phyloP scores from a whole-genome alignment of 2,329 filamentous ascomycete species.

The Didymella pomorum region DNA sequence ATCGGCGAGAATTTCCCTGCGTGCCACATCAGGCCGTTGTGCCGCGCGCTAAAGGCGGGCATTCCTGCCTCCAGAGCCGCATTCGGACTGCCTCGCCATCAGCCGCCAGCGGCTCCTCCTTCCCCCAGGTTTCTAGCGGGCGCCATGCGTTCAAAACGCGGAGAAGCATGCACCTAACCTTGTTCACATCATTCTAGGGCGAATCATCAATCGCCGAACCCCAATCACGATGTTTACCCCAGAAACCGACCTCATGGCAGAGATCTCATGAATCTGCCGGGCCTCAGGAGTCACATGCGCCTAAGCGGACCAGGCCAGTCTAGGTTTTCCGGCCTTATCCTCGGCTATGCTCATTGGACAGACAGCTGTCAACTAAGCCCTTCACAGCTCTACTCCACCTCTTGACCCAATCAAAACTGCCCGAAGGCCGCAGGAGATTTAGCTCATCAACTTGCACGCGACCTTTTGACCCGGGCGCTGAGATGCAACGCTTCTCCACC shows the following conservation, averaged over 20 bases:
- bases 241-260: slow-evolving; percentile 15
- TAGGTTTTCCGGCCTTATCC: slow-evolving; percentile 6
- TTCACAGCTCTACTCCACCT: slow-evolving; percentile 6
- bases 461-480: slow-evolving; percentile 5
- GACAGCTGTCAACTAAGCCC: slow-evolving; percentile 3
- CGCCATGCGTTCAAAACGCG: slow-evolving; percentile 19
- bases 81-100: slow-evolving; percentile 10
- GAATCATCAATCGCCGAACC: slow-evolving; percentile 14
- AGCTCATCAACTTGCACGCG: slow-evolving; percentile 14
- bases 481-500: slow-evolving; percentile 6
- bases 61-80: slow-evolving; percentile 9
- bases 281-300: slow-evolving; percentile 8
- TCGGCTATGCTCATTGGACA: slow-evolving; percentile 6
- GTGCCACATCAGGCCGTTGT: not conserved
- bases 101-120: slow-evolving; percentile 15
- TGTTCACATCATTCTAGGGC: slow-evolving; percentile 9
- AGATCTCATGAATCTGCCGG: slow-evolving; percentile 6
- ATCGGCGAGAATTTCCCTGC: slow-evolving; percentile 10
- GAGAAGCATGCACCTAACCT: slow-evolving; percentile 21
- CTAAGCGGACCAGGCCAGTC: slow-evolving; percentile 11
- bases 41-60: slow-evolving; percentile 12
- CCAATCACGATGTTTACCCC: slow-evolving; percentile 16
- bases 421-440: slow-evolving; percentile 14
- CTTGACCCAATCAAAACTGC: slow-evolving; percentile 11
- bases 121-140: slow-evolving; percentile 20